Conservation (phyloP, 1,139 yeast species). For the Blastobotrys elegans region DNA sequence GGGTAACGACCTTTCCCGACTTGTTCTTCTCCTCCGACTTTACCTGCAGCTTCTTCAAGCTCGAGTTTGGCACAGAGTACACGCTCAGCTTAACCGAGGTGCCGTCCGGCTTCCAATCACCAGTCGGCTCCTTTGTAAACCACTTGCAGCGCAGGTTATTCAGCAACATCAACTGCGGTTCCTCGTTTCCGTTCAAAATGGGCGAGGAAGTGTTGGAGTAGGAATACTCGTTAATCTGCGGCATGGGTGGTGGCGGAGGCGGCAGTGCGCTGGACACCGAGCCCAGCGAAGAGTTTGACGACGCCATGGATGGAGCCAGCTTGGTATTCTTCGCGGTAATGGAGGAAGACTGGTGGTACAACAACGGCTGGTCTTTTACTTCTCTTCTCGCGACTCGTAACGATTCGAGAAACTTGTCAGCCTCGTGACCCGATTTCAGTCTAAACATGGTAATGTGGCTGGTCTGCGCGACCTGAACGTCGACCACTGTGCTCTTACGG, state of each 20-base stretch:
- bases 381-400: slow-evolving; percentile 24
- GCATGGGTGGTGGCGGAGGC: slow-evolving; percentile 2
- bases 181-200: neutral
- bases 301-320: slow-evolving; percentile 25
- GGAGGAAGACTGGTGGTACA: slow-evolving; percentile 15
- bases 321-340: too few relatives aligned
- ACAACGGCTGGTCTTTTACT: slow-evolving; percentile 23
- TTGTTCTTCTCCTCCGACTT: slow-evolving; percentile 10
- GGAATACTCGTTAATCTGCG: neutral
- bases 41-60: slow-evolving; percentile 18
- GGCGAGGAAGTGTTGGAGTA: neutral
- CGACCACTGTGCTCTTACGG: slow-evolving; percentile 28
- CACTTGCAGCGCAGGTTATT: slow-evolving; percentile 27
- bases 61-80: slow-evolving; percentile 22
- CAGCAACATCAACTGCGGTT: slow-evolving; percentile 21
- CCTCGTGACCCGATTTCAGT: slow-evolving; percentile 23
- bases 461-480: slow-evolving; percentile 28
- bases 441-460: slow-evolving; percentile 30
- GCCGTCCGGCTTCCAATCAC: slow-evolving; percentile 20
- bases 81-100: slow-evolving; percentile 22
- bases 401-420: slow-evolving; percentile 26
- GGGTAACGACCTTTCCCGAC: slow-evolving; percentile 1
- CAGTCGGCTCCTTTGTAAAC: slow-evolving; percentile 19
- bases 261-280: slow-evolving; percentile 12
- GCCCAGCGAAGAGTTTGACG: slow-evolving; percentile 24